Base-by-base conservation (phyloP, 306 rosid genomes). In the Glycine tomentella region DNA sequence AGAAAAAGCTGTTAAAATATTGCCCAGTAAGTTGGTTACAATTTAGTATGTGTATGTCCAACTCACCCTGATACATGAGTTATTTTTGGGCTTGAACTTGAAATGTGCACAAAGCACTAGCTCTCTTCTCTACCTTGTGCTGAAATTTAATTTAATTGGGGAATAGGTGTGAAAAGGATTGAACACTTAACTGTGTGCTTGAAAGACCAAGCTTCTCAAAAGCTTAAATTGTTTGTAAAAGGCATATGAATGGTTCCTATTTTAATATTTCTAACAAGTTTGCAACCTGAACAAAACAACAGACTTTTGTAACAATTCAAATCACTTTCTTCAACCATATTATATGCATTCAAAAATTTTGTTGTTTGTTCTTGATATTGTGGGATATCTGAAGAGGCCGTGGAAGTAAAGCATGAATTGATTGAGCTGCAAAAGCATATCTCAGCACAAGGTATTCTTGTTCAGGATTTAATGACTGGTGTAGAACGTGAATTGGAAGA, bases 351-450 rank as follows among this genome's bases (percentile, higher is more conserved):
- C 6, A 56, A 25, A n/a, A n/a, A 45, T 42, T 74, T 77, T 70
- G 4, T 55, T 74, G 53, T 72, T 72, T 76, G 42, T 79, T 81
- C 31, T 69, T 74, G 62, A 45, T 74, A 49, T 66, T 90, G 72
- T 81, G 93, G 99, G 91, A 92, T 95, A 85, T 91, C 97, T 85
- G 99, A 93, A 82, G 99, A 95, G 89, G 97, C 98, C 20, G 94
- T 89, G 80, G 97, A 95, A 87, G 94, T 92, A 86, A 89, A 95
- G 71, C 98, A 93, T 86, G 97, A 93, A 78, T 84, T 93, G 85
- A 87, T 90, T 80, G 99, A 95, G 90, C 87, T 95, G 81, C 93
- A 62, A 84, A 93, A 95, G 88, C 97, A 93, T 87, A 90, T 89
- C 70, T 93, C 97, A 50, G 84, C 94, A 52, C 99, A 95, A 81